Percentiles rank a stretch among this genome's conserved stretches.
Conservation (phyloP, 495 filamentous ascomycete species). For the Apodospora peruviana region DNA sequence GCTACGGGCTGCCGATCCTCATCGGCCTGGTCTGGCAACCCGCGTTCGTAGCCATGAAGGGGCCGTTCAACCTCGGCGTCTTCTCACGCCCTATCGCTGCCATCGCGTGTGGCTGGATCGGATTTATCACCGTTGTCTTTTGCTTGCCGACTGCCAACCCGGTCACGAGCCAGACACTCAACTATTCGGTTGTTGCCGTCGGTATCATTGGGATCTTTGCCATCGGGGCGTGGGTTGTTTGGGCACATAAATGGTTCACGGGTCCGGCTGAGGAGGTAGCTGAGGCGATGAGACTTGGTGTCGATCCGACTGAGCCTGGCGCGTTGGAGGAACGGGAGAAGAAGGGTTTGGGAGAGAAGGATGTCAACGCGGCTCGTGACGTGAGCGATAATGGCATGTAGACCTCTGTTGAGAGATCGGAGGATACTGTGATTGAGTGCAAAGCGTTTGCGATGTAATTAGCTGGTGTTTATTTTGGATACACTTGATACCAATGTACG, state of each 20-base stretch:
- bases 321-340: conserved; percentile 40
- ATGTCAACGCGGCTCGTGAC: no score
- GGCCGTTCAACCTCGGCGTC: conserved; percentile 53
- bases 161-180: conserved; percentile 51
- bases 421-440: no score
- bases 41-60: conserved; percentile 39
- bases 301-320: conserved; percentile 42
- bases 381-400: no score
- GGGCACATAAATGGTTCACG: conserved; percentile 53
- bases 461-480: no score
- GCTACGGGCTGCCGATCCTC: conserved; percentile 61
- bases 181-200: conserved; percentile 60
- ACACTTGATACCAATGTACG: no score
- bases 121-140: conserved; percentile 56
- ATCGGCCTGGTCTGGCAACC: conserved; percentile 45
- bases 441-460: no score
- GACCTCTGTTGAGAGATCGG: no score
- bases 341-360: conserved; percentile 3
- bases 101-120: conserved; percentile 48
- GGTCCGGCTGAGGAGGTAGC: conserved; percentile 50
- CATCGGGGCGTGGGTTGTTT: conserved; percentile 25
- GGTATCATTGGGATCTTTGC: conserved; percentile 49
- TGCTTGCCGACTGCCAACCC: conserved; percentile 57
- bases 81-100: conserved; percentile 49
- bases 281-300: conserved; percentile 41